Conservation (phyloP, 805 yeast species). For the Scheffersomyces amazonensis region DNA sequence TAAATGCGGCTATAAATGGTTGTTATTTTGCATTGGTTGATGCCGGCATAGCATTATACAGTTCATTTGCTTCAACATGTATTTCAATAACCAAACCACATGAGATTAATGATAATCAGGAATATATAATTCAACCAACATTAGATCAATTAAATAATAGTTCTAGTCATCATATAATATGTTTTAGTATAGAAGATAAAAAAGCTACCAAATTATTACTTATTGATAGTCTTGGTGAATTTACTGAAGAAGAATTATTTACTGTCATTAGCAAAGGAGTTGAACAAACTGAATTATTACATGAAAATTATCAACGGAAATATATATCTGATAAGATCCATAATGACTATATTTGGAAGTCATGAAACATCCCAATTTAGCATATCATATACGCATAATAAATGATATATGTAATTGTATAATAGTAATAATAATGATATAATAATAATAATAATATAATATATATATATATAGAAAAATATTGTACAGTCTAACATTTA, state of each 20-base stretch:
- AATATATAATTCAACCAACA: conserved; percentile 43
- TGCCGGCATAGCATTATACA: conserved; percentile 67
- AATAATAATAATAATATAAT: neutral
- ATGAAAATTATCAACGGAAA: conserved; percentile 38
- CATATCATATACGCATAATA: no score
- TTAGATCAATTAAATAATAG: conserved; percentile 40
- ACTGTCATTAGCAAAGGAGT: conserved; percentile 52
- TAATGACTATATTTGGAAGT: conserved; percentile 59
- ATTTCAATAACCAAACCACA: conserved; percentile 16
- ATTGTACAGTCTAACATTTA: no score
- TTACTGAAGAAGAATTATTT: conserved; percentile 55
- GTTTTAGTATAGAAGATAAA: conserved; percentile 52
- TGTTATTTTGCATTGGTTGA: conserved; percentile 72
- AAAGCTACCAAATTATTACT: conserved; percentile 56
- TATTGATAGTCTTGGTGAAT: conserved; percentile 71
- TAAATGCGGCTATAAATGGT: conserved; percentile 72
- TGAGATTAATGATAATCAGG: conserved; percentile 13
- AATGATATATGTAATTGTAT: no score
- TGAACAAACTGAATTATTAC: conserved; percentile 42
- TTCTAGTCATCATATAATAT: conserved; percentile 63
- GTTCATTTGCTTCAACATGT: conserved; percentile 59
- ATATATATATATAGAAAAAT: neutral
- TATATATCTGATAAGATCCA: conserved; percentile 46
- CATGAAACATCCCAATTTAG: no score
- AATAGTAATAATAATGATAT: no score